Evolutionary conservation across 768 basidiomycete genomes (phyloP), one percentile per base, ranked within the genome.

Genomic region (Floccularia luteovirens): DNA sequence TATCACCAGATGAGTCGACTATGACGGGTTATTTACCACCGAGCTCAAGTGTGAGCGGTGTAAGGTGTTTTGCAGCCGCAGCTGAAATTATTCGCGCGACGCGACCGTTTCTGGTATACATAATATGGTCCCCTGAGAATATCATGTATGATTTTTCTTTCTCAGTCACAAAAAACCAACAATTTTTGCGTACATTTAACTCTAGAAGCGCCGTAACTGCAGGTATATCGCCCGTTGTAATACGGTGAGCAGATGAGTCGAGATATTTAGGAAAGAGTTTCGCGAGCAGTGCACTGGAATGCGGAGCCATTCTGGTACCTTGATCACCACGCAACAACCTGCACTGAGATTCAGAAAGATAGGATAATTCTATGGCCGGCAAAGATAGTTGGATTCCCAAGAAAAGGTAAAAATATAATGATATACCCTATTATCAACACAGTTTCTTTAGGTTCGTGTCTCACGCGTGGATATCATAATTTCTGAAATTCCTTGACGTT

Each of bases 381-480:
- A 34, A 34, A 34, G n/a, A 7, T 6, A 17, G 39, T 13, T 14
- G 30, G 21, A 36, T 23, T 24, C 23, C 55, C 72, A 82, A 82
- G 46, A 90, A 44, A 11, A 82, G 82, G 0, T 66, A 61, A 7
- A 85, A 25, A 0, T 70, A 55, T 38, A 83, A 57, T 88, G 70
- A 84, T 87, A 0, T 83, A 80, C 22, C 65, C 66, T 41, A 89
- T 80, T 48, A 84, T 73, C 35, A 87, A 61, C 0, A 82, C 71
- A 17, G 78, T 70, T 2, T 86, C 86, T 54, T 90, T 91, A 32
- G 90, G 69, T 47, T 87, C 84, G 49, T 87, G 84, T 39, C 74
- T 66, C 2, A 87, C 69, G 63, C 69, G 86, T 74, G 0, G 75
- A 60, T 4, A 61, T 64, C 51, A 67, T 84, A 48, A 69, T 77